Conservation (phyloP, 2,329 filamentous ascomycete species). For the Aureobasidium musti region DNA sequence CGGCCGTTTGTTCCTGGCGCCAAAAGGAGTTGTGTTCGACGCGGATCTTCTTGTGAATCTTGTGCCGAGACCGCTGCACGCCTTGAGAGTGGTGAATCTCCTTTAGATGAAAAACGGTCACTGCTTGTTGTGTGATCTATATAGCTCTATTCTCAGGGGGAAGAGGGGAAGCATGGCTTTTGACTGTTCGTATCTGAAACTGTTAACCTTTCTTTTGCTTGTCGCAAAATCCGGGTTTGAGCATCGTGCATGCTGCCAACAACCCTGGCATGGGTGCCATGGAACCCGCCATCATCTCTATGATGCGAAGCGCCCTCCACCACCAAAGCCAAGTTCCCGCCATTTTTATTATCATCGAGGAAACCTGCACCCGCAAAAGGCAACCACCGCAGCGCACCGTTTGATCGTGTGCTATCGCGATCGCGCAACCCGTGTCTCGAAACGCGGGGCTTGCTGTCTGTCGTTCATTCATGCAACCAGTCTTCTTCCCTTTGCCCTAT, state of each 20-base stretch:
- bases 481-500: neutral
- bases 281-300: neutral
- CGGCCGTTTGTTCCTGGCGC: constrained; percentile 25
- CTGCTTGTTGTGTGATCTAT: constrained; percentile 5
- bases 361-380: neutral
- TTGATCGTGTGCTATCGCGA: constrained; percentile 9
- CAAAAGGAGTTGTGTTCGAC: constrained; percentile 12
- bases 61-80: constrained; percentile 22
- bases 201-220: constrained; percentile 4
- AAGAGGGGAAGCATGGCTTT: constrained; percentile 6
- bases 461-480: neutral
- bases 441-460: constrained; percentile 8
- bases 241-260: constrained; percentile 3
- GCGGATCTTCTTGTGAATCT: constrained; percentile 18
- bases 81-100: constrained; percentile 1
- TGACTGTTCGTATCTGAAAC: constrained; percentile 4
- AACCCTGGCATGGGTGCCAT: constrained; percentile 14
- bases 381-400: constrained; percentile 15
- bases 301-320: constrained; percentile 25
- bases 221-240: constrained; percentile 2
- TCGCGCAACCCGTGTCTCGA: constrained; percentile 23
- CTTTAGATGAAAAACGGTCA: constrained; percentile 18
- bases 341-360: neutral
- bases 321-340: constrained; percentile 19
- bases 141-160: constrained; percentile 1